Percentiles rank a stretch among this genome's conserved stretches.
These are phyloP conservation scores for Ramaria sp. DNA, from an alignment of 768 basidiomycete genomes.

Conservation along the genomic window DNA sequence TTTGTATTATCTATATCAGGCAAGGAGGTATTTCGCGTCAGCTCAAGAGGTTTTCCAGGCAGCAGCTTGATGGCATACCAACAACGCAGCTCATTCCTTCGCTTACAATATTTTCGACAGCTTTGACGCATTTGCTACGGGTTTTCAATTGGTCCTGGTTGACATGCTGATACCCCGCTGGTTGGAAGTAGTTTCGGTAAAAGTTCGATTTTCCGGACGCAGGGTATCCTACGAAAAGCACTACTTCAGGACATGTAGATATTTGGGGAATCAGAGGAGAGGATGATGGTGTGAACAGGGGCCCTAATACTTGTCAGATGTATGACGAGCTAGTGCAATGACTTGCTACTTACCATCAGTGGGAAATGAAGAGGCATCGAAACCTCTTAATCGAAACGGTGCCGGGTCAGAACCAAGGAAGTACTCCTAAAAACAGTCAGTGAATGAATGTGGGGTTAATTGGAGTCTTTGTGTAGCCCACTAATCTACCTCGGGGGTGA, in stretches of 20 bases:
- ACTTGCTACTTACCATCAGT: slow-evolving; percentile 16
- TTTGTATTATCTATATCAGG: slow-evolving; percentile 81
- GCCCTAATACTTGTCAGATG: slow-evolving; percentile 26
- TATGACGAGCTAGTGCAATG: background rate
- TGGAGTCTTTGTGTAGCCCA: background rate
- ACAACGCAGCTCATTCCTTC: slow-evolving; percentile 63
- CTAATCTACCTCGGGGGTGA: slow-evolving; percentile 68
- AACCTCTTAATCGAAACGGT: slow-evolving; percentile 50
- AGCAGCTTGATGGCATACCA: slow-evolving; percentile 33
- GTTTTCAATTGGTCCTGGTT: slow-evolving; percentile 79
- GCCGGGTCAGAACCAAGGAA: slow-evolving; percentile 44
- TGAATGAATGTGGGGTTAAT: background rate
- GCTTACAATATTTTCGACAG: slow-evolving; percentile 42
- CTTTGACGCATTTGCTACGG: slow-evolving; percentile 65
- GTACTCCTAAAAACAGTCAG: slow-evolving; percentile 46
- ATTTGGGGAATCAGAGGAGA: slow-evolving; percentile 36
- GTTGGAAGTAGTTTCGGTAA: slow-evolving; percentile 56
- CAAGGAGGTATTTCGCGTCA: background rate
- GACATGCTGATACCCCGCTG: slow-evolving; percentile 64
- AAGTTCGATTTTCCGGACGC: slow-evolving; percentile 77
- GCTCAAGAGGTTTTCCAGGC: background rate
- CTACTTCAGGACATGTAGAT: slow-evolving; percentile 25
- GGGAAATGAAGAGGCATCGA: slow-evolving; percentile 44
- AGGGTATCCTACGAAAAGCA: slow-evolving; percentile 54
- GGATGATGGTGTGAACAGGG: slow-evolving; percentile 39